Evolutionary conservation across 306 rosid species (phyloP).

Genomic region (Amphicarpaea edgeworthii): DNA sequence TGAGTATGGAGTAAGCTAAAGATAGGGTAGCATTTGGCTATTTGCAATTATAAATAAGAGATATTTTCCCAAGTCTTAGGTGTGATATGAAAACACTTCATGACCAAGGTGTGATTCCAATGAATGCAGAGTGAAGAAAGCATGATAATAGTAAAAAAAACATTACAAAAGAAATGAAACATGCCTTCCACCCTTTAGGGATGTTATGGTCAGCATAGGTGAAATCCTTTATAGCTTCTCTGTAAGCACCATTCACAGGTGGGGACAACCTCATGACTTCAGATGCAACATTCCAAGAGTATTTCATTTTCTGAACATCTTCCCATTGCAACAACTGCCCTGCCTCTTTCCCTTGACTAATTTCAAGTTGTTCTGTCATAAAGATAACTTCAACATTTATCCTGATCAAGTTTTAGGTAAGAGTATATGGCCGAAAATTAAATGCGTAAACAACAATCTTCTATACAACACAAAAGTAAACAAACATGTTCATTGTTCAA

Average conservation of each 20-base stretch:
- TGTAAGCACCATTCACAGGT: slow-evolving; percentile 58
- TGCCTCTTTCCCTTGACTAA: slow-evolving; percentile 50
- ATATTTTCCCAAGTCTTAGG: neutral
- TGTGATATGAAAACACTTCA: neutral
- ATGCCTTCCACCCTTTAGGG: slow-evolving; percentile 72
- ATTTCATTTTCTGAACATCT: slow-evolving; percentile 67
- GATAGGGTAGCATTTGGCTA: neutral
- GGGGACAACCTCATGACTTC: slow-evolving; percentile 60
- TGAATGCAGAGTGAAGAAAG: slow-evolving; percentile 3
- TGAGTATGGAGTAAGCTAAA: slow-evolving; percentile 4
- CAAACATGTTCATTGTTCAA: neutral
- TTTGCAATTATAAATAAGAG: neutral
- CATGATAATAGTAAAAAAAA: neutral
- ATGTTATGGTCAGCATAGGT: slow-evolving; percentile 58
- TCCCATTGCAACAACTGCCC: slow-evolving; percentile 60
- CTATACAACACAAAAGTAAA: neutral
- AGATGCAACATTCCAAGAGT: slow-evolving; percentile 64
- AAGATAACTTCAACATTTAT: slow-evolving; percentile 17
- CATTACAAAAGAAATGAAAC: neutral
- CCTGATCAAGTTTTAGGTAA: slow-evolving; percentile 14
- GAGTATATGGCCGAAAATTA: neutral
- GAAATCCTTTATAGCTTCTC: slow-evolving; percentile 56
- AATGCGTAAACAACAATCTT: neutral
- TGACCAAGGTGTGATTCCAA: neutral
- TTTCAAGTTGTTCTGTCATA: slow-evolving; percentile 59